phyloP scores from a whole-genome alignment of 495 filamentous ascomycete species.

The Oidiodendron maius region DNA sequence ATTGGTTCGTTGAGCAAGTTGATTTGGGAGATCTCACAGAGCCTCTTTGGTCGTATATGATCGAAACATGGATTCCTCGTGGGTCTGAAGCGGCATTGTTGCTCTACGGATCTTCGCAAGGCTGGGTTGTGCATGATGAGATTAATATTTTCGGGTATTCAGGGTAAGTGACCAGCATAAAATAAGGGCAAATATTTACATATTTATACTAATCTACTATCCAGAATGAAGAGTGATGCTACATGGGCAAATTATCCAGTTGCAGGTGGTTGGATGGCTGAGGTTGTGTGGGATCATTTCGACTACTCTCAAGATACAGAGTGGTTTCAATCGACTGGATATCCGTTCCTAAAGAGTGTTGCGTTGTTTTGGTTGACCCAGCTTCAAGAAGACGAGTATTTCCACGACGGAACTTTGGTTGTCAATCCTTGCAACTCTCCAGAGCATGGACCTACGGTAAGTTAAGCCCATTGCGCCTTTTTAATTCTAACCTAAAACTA shows the following conservation, averaged over 20 bases:
- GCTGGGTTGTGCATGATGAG: conserved; percentile 44
- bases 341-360: conserved; percentile 40
- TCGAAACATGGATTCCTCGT: conserved; percentile 44
- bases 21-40: conserved; percentile 28
- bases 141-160: conserved; percentile 47
- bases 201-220: too few species aligned
- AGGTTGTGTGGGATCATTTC: conserved; percentile 42
- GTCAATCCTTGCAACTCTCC: conserved; percentile 47
- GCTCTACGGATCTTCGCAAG: conserved; percentile 37
- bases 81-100: conserved; percentile 42
- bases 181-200: too few species aligned
- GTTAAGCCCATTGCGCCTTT: too few species aligned
- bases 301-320: conserved; percentile 36
- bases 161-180: too few species aligned
- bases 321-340: conserved; percentile 36
- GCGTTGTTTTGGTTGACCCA: conserved; percentile 42
- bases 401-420: conserved; percentile 42
- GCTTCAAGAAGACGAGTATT: conserved; percentile 36
- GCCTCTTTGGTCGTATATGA: conserved; percentile 39
- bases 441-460: conserved; percentile 44
- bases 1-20: conserved; percentile 8
- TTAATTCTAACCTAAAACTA: too few species aligned
- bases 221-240: conserved; percentile 33
- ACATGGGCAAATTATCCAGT: conserved; percentile 39
- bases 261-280: conserved; percentile 43